These are phyloP conservation scores for Colletotrichum truncatum DNA, from an alignment of 2,329 filamentous ascomycete species.

Conservation along the genomic window DNA sequence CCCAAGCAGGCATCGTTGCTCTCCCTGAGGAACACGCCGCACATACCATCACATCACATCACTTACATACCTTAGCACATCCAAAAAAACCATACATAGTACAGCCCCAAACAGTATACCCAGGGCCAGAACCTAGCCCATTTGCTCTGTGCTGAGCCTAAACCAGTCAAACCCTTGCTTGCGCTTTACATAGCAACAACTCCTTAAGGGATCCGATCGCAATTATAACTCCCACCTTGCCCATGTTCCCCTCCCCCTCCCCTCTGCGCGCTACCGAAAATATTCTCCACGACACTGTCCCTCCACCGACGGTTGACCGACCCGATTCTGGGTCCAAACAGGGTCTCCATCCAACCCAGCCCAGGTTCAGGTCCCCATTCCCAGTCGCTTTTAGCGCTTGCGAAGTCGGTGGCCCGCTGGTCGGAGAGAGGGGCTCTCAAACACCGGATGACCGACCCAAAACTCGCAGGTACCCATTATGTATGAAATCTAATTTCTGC, in stretches of 20 bases:
- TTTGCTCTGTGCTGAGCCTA: neutral
- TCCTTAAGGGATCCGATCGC: neutral
- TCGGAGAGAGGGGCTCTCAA: conserved; percentile 25
- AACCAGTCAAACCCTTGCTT: neutral
- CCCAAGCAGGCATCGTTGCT: too few relatives aligned
- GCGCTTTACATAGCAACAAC: too few relatives aligned
- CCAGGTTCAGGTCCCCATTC: neutral
- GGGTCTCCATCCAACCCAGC: conserved; percentile 11
- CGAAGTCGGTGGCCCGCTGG: conserved; percentile 21
- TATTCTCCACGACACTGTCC: conserved; percentile 22
- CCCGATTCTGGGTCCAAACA: conserved; percentile 8
- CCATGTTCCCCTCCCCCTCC: too few relatives aligned
- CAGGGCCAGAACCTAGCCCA: neutral
- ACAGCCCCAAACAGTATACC: too few relatives aligned
- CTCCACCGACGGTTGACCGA: conserved; percentile 14
- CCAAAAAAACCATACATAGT: too few relatives aligned
- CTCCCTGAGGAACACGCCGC: neutral
- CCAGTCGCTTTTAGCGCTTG: conserved; percentile 23
- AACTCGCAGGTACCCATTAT: conserved; percentile 27
- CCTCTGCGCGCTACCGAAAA: conserved; percentile 1
- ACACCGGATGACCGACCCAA: conserved; percentile 25
- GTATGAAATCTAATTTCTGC: conserved; percentile 13
- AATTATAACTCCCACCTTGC: neutral
- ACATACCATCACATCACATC: neutral
- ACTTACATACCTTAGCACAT: too few relatives aligned